These are phyloP conservation scores for Hortiboletus flavorubellus DNA, from an alignment of 768 basidiomycete species.

Conservation along the genomic window DNA sequence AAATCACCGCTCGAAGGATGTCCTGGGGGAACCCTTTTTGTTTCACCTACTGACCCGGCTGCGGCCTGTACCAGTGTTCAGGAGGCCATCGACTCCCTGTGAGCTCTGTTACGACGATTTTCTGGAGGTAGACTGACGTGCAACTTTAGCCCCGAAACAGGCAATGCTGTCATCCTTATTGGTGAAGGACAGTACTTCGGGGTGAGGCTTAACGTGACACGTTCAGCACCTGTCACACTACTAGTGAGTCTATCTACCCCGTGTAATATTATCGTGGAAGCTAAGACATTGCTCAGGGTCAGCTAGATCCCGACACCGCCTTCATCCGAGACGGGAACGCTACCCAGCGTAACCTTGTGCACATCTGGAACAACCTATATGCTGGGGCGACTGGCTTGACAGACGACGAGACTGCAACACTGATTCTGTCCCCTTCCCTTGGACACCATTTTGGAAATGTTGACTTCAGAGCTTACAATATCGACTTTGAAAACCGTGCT, in stretches of 20 bases:
- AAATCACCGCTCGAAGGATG: slow-evolving; percentile 50
- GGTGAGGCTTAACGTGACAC: slow-evolving; percentile 49
- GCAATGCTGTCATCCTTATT: slow-evolving; percentile 48
- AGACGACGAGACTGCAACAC: slow-evolving; percentile 57
- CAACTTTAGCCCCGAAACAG: slow-evolving; percentile 38
- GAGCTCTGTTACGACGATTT: slow-evolving; percentile 11
- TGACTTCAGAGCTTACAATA: slow-evolving; percentile 65
- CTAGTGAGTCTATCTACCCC: slow-evolving; percentile 36
- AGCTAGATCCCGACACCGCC: slow-evolving; percentile 40
- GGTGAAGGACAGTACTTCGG: slow-evolving; percentile 59
- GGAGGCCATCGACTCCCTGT: slow-evolving; percentile 56
- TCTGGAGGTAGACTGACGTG: not conserved
- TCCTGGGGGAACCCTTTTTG: slow-evolving; percentile 56
- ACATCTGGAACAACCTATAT: slow-evolving; percentile 48
- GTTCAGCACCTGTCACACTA: slow-evolving; percentile 52
- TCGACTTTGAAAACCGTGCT: slow-evolving; percentile 65
- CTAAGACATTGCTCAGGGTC: slow-evolving; percentile 38
- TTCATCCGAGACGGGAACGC: slow-evolving; percentile 41
- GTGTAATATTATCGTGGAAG: not conserved
- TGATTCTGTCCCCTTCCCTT: slow-evolving; percentile 52
- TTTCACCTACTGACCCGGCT: slow-evolving; percentile 45
- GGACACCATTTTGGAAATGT: slow-evolving; percentile 48
- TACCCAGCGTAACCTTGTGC: slow-evolving; percentile 47
- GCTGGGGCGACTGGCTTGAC: slow-evolving; percentile 40
- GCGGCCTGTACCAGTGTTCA: slow-evolving; percentile 52